These are phyloP conservation scores for Sisymbrium irio DNA, from an alignment of 345 rosid species.

Conservation along the genomic window DNA sequence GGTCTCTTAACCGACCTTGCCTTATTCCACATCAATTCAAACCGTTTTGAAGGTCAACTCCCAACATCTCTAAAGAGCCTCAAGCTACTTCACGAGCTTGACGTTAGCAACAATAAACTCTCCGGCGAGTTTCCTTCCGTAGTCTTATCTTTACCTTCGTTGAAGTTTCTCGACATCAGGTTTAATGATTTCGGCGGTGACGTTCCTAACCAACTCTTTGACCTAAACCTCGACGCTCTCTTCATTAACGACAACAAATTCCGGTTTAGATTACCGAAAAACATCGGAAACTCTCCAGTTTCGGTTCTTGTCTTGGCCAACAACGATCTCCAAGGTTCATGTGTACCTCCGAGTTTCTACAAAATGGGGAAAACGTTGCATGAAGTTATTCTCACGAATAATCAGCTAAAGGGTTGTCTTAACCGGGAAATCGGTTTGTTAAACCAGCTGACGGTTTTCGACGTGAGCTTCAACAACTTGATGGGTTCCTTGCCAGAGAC, in stretches of 20 bases:
- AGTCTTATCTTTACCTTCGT: slow-evolving; percentile 54
- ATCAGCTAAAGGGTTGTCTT: slow-evolving; percentile 65
- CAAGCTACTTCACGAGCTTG: slow-evolving; percentile 62
- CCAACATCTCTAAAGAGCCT: slow-evolving; percentile 51
- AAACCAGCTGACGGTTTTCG: slow-evolving; percentile 61
- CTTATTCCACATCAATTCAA: slow-evolving; percentile 75
- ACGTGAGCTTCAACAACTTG: slow-evolving; percentile 61
- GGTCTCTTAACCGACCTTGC: slow-evolving; percentile 76
- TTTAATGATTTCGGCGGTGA: slow-evolving; percentile 58
- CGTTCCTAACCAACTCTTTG: slow-evolving; percentile 58
- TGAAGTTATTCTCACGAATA: slow-evolving; percentile 52
- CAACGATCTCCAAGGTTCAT: slow-evolving; percentile 52
- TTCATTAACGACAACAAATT: slow-evolving; percentile 86
- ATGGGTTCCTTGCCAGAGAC: slow-evolving; percentile 68
- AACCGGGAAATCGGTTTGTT: slow-evolving; percentile 53
- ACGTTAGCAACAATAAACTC: slow-evolving; percentile 72
- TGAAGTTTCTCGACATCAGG: slow-evolving; percentile 79
- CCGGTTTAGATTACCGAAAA: slow-evolving; percentile 53
- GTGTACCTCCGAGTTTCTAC: slow-evolving; percentile 63
- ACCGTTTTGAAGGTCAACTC: slow-evolving; percentile 60
- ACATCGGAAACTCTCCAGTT: slow-evolving; percentile 72
- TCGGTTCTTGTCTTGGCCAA: slow-evolving; percentile 80
- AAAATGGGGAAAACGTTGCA: slow-evolving; percentile 60
- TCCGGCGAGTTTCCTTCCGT: slow-evolving; percentile 62
- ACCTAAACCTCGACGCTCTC: slow-evolving; percentile 72